These are phyloP conservation scores for Tillandsia fasciculata DNA, from an alignment of 176 grass and related monocot species.

Conservation along the genomic window DNA sequence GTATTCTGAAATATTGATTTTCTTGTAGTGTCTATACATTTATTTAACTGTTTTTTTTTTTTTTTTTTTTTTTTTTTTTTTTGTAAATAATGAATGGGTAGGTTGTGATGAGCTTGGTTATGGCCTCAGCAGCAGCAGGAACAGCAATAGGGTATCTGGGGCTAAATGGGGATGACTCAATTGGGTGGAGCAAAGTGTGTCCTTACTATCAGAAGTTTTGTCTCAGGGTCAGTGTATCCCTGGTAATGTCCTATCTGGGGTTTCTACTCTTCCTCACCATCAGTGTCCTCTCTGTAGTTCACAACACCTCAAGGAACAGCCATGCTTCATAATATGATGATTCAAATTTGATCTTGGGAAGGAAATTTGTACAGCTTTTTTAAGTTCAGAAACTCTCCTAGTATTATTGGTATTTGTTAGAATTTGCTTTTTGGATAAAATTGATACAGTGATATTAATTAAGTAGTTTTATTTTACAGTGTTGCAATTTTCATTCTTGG, in stretches of 20 bases:
- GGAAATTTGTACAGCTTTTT: no score
- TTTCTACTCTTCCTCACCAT: conserved; percentile 21
- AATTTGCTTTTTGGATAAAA: no score
- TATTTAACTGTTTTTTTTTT: not conserved
- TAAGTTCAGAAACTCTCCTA: no score
- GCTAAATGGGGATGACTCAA: conserved; percentile 36
- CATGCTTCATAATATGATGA: not conserved
- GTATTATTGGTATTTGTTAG: no score
- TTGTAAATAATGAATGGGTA: not conserved
- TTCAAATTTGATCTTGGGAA: no score
- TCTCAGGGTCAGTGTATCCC: conserved; percentile 11
- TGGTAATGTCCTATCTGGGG: conserved; percentile 21
- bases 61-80: not conserved
- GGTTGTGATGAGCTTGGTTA: conserved; percentile 22
- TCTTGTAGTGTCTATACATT: no score
- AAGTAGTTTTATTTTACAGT: not conserved
- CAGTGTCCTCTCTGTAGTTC: conserved; percentile 7
- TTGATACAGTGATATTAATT: no score
- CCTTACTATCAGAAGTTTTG: conserved; percentile 31
- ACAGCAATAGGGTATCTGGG: conserved; percentile 24
- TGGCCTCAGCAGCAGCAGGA: conserved; percentile 23
- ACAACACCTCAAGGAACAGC: conserved; percentile 1
- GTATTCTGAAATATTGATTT: no score
- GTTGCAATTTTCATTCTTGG: not conserved
- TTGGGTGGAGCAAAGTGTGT: conserved; percentile 48